A percentile compares a stretch with the other conserved stretches of the same genome.
phyloP scores from a whole-genome alignment of 163 green algal species.

The Smithsoniella earleae region DNA sequence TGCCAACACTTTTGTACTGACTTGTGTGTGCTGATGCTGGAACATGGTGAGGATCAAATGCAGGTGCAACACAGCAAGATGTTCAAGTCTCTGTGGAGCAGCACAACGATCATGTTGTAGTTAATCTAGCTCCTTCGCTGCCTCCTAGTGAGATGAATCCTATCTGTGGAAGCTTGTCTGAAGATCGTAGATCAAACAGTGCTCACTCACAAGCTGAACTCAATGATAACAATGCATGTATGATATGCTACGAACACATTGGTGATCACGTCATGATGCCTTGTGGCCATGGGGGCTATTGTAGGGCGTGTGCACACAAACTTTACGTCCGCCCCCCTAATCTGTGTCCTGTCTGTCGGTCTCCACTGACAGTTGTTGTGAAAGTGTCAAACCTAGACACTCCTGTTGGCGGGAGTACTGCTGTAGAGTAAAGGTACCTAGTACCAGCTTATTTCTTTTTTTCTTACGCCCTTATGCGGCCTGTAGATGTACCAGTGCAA shows the following conservation, averaged over 20 bases:
- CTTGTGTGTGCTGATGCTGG: not conserved
- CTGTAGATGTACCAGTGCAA: too few relatives aligned
- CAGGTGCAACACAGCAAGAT: not conserved
- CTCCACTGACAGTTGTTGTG: not conserved
- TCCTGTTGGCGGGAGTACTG: not conserved
- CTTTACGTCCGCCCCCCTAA: not conserved
- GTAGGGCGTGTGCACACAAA: not conserved
- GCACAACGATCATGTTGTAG: not conserved
- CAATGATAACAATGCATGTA: not conserved
- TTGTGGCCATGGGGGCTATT: conserved; percentile 13
- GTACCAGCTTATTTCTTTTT: too few relatives aligned
- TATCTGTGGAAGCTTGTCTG: not conserved
- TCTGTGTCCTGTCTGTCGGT: not conserved
- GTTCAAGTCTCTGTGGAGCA: not conserved
- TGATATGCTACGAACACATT: not conserved
- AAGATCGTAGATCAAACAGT: not conserved
- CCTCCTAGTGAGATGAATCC: not conserved
- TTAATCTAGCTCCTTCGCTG: not conserved
- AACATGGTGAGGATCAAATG: not conserved
- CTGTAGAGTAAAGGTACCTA: not conserved
- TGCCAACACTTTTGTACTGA: not conserved
- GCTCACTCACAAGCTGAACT: not conserved
- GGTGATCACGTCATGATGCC: not conserved
- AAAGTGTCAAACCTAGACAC: conserved; percentile 15
- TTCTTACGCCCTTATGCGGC: too few relatives aligned